These are phyloP conservation scores for Albatrellus sp. DNA, from an alignment of 1,284 basidiomycete species.

Conservation along the genomic window DNA sequence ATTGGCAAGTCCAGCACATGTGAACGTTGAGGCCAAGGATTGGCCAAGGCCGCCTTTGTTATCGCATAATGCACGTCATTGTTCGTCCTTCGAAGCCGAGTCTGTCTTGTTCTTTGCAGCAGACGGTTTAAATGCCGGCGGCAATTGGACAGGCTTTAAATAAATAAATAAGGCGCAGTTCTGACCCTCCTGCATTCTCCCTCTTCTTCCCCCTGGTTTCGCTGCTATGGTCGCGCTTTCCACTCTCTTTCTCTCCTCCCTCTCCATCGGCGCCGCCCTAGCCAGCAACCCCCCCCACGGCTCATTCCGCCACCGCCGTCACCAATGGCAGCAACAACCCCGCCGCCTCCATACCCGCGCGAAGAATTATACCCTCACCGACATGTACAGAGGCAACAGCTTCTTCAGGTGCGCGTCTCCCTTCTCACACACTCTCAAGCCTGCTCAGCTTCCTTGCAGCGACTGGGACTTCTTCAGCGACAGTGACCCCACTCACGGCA, in stretches of 20 bases:
- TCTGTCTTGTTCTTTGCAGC: no score
- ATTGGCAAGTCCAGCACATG: no score
- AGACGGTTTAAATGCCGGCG: no score
- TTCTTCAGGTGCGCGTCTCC: conserved; percentile 19
- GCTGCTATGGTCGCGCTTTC: background rate
- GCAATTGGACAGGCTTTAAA: no score
- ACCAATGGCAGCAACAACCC: conserved; percentile 10
- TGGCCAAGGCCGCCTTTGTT: no score
- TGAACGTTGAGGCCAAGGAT: no score
- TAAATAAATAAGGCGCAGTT: no score
- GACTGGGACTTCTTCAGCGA: conserved; percentile 51
- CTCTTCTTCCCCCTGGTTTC: background rate
- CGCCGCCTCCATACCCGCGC: conserved; percentile 4
- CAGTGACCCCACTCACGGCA: conserved; percentile 55
- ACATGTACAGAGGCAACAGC: conserved; percentile 25
- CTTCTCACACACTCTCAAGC: background rate
- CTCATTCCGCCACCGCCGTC: conserved; percentile 1
- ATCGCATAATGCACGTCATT: no score
- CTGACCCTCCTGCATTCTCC: background rate
- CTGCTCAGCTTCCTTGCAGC: conserved; percentile 20
- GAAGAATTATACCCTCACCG: conserved; percentile 17
- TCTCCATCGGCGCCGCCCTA: background rate
- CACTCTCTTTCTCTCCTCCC: background rate
- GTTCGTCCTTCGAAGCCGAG: no score
- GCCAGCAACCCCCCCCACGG: background rate